Conservation (phyloP, 2,329 filamentous ascomycete genomes). For the Periconia macrospinosa region DNA sequence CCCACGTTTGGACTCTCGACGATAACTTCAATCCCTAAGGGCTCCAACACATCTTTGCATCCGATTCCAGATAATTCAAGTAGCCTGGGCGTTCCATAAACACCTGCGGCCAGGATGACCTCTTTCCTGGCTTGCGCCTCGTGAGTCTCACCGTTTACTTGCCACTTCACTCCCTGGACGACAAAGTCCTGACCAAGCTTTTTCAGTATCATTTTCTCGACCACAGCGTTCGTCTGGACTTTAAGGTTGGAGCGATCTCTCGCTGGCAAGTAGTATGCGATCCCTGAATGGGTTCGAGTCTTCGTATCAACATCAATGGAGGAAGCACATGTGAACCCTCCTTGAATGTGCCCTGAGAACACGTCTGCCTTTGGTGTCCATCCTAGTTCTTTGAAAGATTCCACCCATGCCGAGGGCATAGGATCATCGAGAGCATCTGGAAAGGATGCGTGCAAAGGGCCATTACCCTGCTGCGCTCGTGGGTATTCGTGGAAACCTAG, state of each 20-base stretch:
- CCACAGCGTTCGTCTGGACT: conserved; percentile 67
- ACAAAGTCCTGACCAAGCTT: conserved; percentile 3
- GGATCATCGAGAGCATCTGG: conserved; percentile 22
- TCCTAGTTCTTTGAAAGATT: conserved; percentile 10
- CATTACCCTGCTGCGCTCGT: conserved; percentile 5
- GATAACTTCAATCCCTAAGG: conserved; percentile 5
- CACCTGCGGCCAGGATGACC: conserved; percentile 26
- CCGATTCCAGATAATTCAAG: conserved; percentile 40
- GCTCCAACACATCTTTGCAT: not conserved
- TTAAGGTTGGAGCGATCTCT: conserved; percentile 12
- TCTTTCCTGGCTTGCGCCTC: conserved; percentile 13
- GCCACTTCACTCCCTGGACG: conserved; percentile 30
- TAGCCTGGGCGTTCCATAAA: conserved; percentile 31
- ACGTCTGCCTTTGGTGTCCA: conserved; percentile 23
- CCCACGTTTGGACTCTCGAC: conserved; percentile 15
- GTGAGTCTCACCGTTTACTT: conserved; percentile 24
- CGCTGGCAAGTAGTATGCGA: conserved; percentile 14
- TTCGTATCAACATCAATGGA: conserved; percentile 11
- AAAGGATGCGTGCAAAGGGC: conserved; percentile 10
- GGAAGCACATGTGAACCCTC: conserved; percentile 43
- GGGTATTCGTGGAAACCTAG: conserved; percentile 16
- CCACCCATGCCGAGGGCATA: conserved; percentile 12
- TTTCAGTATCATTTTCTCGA: conserved; percentile 36
- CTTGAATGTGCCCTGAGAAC: conserved; percentile 46
- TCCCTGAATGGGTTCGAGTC: conserved; percentile 13